These are phyloP conservation scores for Ceratobasidium sp. DNA, from an alignment of 1,284 basidiomycete species.

Conservation along the genomic window DNA sequence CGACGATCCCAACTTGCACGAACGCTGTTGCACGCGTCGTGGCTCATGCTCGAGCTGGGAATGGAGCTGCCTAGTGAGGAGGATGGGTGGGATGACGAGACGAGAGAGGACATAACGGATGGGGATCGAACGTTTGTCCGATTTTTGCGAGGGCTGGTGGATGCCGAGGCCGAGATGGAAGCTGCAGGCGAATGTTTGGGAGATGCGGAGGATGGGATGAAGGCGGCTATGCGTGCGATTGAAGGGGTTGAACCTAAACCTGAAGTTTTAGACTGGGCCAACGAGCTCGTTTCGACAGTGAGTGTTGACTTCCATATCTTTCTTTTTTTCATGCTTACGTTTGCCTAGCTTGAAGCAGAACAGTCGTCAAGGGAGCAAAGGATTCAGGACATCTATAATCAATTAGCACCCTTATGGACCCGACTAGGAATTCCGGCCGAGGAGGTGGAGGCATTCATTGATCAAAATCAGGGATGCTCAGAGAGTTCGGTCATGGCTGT, in stretches of 20 bases:
- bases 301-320: slow-evolving; percentile 11
- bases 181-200: slow-evolving; percentile 53
- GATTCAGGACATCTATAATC: slow-evolving; percentile 87
- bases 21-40: slow-evolving; percentile 74
- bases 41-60: slow-evolving; percentile 79
- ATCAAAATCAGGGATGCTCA: slow-evolving; percentile 77
- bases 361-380: slow-evolving; percentile 72
- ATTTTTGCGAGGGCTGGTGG: slow-evolving; percentile 67
- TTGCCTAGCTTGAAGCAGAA: slow-evolving; percentile 61
- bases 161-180: slow-evolving; percentile 60
- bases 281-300: slow-evolving; percentile 49
- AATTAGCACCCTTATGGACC: slow-evolving; percentile 81
- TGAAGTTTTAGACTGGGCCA: slow-evolving; percentile 67
- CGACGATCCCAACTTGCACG: slow-evolving; percentile 68
- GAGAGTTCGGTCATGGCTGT: slow-evolving; percentile 68
- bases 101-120: slow-evolving; percentile 11
- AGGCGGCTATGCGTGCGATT: slow-evolving; percentile 49
- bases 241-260: slow-evolving; percentile 71
- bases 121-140: slow-evolving; percentile 57
- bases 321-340: neutral
- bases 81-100: slow-evolving; percentile 31
- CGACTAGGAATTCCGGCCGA: slow-evolving; percentile 72
- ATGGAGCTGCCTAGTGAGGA: slow-evolving; percentile 57
- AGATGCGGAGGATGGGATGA: slow-evolving; percentile 43
- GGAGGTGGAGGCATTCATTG: slow-evolving; percentile 83